Percentiles rank a stretch among this genome's conserved stretches.
Evolutionary conservation across 352 stramenopile genomes (phyloP).

Genomic region (Phytopythium litorale): DNA sequence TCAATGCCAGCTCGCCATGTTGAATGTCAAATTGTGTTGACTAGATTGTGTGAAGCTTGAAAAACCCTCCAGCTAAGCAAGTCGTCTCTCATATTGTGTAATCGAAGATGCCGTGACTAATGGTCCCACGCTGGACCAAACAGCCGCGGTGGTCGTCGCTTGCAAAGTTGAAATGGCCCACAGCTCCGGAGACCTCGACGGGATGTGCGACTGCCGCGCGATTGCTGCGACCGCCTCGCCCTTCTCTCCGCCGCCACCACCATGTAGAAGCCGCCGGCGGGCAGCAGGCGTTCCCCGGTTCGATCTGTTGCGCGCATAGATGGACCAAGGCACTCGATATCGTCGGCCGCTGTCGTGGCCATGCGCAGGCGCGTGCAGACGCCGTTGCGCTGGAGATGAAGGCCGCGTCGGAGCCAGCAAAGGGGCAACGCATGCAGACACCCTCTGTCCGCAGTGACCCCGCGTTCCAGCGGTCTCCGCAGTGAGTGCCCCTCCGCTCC

Average conservation of each 20-base stretch:
- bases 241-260: background rate
- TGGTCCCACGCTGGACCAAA: background rate
- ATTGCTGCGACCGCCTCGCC: background rate
- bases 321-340: background rate
- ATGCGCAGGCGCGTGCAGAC: no score
- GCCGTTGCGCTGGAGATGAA: no score
- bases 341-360: background rate
- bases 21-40: no score
- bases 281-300: background rate
- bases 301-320: background rate
- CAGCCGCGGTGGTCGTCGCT: background rate
- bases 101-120: background rate
- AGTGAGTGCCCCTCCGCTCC: background rate
- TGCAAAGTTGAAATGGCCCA: background rate
- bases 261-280: background rate
- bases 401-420: no score
- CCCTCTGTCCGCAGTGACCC: no score
- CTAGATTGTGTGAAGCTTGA: background rate
- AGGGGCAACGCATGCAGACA: no score
- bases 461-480: background rate
- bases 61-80: background rate
- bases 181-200: background rate
- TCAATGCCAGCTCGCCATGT: no score
- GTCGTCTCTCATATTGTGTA: background rate
- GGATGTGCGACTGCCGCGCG: background rate